Evolutionary conservation across 192 early-diverging fungal species (phyloP), one percentile per base, ranked within the genome.

Genomic region (Entomortierella lignicola): DNA sequence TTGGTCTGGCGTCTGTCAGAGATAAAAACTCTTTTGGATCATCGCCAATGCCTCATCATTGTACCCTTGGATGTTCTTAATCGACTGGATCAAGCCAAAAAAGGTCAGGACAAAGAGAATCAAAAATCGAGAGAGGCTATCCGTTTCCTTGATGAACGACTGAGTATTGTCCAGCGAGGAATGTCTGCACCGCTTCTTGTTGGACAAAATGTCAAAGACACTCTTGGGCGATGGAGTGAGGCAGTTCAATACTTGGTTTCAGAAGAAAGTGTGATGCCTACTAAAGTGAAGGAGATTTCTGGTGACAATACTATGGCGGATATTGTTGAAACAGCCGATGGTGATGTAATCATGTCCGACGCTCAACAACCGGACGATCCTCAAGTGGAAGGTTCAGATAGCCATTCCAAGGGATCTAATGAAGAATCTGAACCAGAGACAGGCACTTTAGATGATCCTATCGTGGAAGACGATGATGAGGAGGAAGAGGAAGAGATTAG

Each of bases 1-100:
- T 73, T 89, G 13, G 66, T 87, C 31, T 85, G 87, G 69, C 72
- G 67, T 32, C 60, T 89, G 2, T 42, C 60, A 4, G 83, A 77
- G 39, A 66, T 89, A n/a, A 86, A 85, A 72, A 71, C 68, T 21
- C 81, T 86, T 70, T 59, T 83, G 31, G 71, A 72, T 17, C 75
- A 85, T 25, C 67, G 69, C 12, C 74, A 73, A 18, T 79, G 81
- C 53, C 71, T 83, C 32, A 69, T 89, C 12, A 80, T 89, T 73
- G 83, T 89, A 15, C 88, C 88, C 2, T 65, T 87, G 23, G 85
- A 89, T 60, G 84, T 84, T 5, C 83, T 89, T 70, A 83, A 89
- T 66, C 64, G 73, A 11, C 81, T 89, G 42, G 88, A 89, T 72
- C 47, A 73, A 30, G 69, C 80, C 17, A 89, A 89, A 60, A 89